Conservation (phyloP, 768 basidiomycete genomes). For the Gelatoporia subvermispora region DNA sequence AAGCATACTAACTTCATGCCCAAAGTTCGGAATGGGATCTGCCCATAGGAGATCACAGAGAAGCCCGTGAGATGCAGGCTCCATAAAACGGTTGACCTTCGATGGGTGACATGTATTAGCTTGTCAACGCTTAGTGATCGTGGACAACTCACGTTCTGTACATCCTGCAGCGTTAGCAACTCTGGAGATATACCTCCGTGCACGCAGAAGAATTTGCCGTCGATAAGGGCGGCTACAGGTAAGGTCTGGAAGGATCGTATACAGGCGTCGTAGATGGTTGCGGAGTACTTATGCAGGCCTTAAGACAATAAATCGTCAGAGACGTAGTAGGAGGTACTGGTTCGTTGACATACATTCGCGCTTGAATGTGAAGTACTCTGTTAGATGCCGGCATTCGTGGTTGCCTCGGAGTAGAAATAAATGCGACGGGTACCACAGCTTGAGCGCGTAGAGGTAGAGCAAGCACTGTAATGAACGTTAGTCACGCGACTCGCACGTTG, state of each 20-base stretch:
- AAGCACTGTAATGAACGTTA: slow-evolving; percentile 57
- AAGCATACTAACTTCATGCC: slow-evolving; percentile 71
- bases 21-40: slow-evolving; percentile 88
- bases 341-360: slow-evolving; percentile 70
- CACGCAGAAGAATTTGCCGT: slow-evolving; percentile 94
- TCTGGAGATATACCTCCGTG: slow-evolving; percentile 94
- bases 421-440: slow-evolving; percentile 82
- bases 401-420: slow-evolving; percentile 88
- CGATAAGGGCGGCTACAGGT: slow-evolving; percentile 88
- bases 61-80: slow-evolving; percentile 87
- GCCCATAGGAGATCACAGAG: slow-evolving; percentile 96
- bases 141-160: slow-evolving; percentile 45
- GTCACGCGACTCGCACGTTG: too few relatives aligned
- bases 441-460: slow-evolving; percentile 88
- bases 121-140: background rate
- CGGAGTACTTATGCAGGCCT: slow-evolving; percentile 91
- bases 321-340: background rate
- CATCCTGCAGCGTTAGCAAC: slow-evolving; percentile 72
- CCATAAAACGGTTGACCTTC: slow-evolving; percentile 87
- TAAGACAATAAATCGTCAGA: too few relatives aligned
- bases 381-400: slow-evolving; percentile 95
- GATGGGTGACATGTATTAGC: background rate
- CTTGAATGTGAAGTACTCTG: slow-evolving; percentile 98
- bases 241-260: slow-evolving; percentile 86
- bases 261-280: slow-evolving; percentile 85